Conservation (phyloP, 202 grass and related monocot genomes). For the Thinopyrum obtusiflorum region DNA sequence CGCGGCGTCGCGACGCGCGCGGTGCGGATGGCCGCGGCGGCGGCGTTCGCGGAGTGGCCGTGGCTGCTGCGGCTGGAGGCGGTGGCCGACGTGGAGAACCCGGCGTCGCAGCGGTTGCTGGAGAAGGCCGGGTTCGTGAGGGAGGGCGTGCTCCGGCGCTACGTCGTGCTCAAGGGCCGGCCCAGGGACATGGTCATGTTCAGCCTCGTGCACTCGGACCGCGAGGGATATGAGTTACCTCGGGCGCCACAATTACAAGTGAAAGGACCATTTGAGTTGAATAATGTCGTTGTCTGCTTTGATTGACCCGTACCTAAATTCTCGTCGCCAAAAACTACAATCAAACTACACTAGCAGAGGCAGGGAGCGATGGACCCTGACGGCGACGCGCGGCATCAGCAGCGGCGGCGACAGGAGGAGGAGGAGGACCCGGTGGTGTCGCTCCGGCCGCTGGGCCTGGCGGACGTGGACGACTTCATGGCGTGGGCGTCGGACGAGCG, state of each 20-base stretch:
- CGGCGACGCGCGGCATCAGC: not conserved
- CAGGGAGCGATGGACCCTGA: conserved; percentile 1
- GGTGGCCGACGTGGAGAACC: conserved; percentile 68
- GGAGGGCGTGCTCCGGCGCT: conserved; percentile 62
- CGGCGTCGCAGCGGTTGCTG: conserved; percentile 75
- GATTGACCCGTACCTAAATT: not conserved
- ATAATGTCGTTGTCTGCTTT: not conserved
- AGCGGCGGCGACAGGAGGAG: not conserved
- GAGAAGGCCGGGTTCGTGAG: conserved; percentile 81
- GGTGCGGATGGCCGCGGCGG: conserved; percentile 20
- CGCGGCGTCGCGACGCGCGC: conserved; percentile 52
- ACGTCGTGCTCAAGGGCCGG: conserved; percentile 58
- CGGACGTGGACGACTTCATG: conserved; percentile 47
- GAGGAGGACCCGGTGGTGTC: conserved; percentile 14
- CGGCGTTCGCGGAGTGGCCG: conserved; percentile 45
- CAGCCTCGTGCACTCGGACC: conserved; percentile 39
- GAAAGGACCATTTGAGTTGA: not conserved
- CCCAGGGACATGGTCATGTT: conserved; percentile 80
- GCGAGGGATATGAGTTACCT: not conserved
- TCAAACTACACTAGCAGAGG: not conserved
- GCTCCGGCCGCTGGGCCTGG: conserved; percentile 49
- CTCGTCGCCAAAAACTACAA: not conserved
- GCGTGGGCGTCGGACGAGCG: conserved; percentile 66
- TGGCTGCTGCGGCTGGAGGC: conserved; percentile 62
- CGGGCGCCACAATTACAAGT: not conserved